phyloP scores from a whole-genome alignment of 306 rosid species.

The Dryas octopetala region DNA sequence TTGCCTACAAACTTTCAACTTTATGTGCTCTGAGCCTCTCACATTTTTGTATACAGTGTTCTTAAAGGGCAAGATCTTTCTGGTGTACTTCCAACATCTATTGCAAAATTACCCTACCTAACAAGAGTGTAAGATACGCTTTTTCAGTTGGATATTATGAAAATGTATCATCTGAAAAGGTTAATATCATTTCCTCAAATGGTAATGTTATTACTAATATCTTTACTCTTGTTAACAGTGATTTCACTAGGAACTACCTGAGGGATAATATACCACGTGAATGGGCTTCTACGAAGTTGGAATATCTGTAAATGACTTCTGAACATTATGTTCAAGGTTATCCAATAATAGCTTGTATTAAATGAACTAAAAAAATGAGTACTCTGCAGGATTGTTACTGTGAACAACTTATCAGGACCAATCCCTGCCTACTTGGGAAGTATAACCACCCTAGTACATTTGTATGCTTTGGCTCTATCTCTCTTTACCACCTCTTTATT shows the following conservation, averaged over 20 bases:
- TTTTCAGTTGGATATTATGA: not conserved
- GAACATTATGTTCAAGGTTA: not conserved
- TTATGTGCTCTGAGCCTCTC: not conserved
- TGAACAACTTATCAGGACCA: conserved; percentile 33
- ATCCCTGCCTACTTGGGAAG: conserved; percentile 27
- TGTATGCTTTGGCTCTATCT: conserved; percentile 18
- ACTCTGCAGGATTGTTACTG: conserved; percentile 6
- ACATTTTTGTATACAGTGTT: not conserved
- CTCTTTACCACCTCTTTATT: not conserved
- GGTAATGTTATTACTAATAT: not conserved
- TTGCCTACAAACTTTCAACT: not conserved
- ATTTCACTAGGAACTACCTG: conserved; percentile 18
- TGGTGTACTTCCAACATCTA: conserved; percentile 18
- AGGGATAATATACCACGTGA: conserved; percentile 19
- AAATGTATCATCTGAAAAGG: not conserved
- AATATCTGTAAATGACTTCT: conserved; percentile 1
- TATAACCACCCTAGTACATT: not conserved
- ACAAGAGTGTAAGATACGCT: not conserved
- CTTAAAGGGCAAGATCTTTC: conserved; percentile 20
- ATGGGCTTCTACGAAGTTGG: conserved; percentile 16
- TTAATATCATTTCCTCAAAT: not conserved
- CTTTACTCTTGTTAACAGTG: not conserved
- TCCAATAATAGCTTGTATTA: not conserved
- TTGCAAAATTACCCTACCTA: conserved; percentile 18
- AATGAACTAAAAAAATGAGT: not conserved